phyloP scores from a whole-genome alignment of 768 basidiomycete genomes.

The Calocybe indica region DNA sequence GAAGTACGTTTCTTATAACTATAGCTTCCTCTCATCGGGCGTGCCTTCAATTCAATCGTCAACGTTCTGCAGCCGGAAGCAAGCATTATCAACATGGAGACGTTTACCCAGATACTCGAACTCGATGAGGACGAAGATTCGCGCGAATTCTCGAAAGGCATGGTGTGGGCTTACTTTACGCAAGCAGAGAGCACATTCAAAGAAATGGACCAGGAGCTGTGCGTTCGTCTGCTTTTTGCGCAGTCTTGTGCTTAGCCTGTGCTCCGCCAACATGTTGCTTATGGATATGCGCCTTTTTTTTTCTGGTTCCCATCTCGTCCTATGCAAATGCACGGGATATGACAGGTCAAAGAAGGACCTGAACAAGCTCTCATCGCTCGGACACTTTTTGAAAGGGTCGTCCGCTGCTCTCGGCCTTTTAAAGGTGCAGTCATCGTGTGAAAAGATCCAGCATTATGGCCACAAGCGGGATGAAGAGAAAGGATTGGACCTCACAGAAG shows the following conservation, averaged over 20 bases:
- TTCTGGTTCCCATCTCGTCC: not conserved
- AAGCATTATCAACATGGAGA: slow-evolving; percentile 67
- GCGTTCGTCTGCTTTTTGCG: slow-evolving; percentile 25
- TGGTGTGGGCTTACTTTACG: slow-evolving; percentile 75
- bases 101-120: slow-evolving; percentile 83
- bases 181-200: slow-evolving; percentile 76
- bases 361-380: slow-evolving; percentile 58
- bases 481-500: slow-evolving; percentile 30
- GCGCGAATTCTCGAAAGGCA: slow-evolving; percentile 69
- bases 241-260: not conserved
- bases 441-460: slow-evolving; percentile 87
- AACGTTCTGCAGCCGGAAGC: not conserved
- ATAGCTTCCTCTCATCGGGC: too few relatives aligned
- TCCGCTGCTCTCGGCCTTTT: slow-evolving; percentile 87
- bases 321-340: too few relatives aligned
- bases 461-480: slow-evolving; percentile 54
- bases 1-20: too few relatives aligned
- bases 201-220: slow-evolving; percentile 78
- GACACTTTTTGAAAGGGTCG: slow-evolving; percentile 97
- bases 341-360: slow-evolving; percentile 56
- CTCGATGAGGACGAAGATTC: slow-evolving; percentile 77
- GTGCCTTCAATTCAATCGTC: too few relatives aligned
- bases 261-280: slow-evolving; percentile 1
- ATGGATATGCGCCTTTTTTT: not conserved
- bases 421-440: slow-evolving; percentile 81